A percentile compares a stretch with the other conserved stretches of the same genome.
Evolutionary conservation across 2,329 filamentous ascomycete species (phyloP).

Genomic region (Penicillium sp.): DNA sequence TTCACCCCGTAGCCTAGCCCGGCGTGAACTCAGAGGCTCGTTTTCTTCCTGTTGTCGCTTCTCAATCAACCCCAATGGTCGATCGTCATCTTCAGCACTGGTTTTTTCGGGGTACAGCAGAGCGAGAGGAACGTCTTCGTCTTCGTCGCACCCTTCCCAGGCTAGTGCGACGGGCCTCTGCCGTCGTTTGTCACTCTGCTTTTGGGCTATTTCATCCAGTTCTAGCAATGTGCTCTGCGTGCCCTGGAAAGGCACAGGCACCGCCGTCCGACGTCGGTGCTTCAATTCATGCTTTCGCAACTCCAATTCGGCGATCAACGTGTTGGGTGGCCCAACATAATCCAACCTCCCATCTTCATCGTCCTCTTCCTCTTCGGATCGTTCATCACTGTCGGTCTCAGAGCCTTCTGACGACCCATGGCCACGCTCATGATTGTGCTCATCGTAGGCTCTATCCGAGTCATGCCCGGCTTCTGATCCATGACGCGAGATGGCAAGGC

Average conservation of each 20-base stretch:
- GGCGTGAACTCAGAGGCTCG: slow-evolving; percentile 77
- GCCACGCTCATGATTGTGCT: slow-evolving; percentile 12
- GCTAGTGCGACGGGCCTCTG: slow-evolving; percentile 79
- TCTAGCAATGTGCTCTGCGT: slow-evolving; percentile 88
- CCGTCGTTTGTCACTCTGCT: slow-evolving; percentile 69
- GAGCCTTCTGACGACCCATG: slow-evolving; percentile 3
- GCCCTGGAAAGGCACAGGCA: slow-evolving; percentile 58
- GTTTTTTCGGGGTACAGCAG: slow-evolving; percentile 64
- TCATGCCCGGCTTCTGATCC: slow-evolving; percentile 6
- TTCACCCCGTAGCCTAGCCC: slow-evolving; percentile 70
- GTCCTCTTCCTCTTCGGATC: slow-evolving; percentile 36
- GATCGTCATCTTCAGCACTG: slow-evolving; percentile 31
- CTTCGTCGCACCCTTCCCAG: slow-evolving; percentile 71
- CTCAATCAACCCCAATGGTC: slow-evolving; percentile 54
- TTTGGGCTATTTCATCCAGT: slow-evolving; percentile 83
- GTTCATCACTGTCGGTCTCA: slow-evolving; percentile 21
- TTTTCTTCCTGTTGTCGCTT: slow-evolving; percentile 85
- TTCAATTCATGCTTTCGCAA: slow-evolving; percentile 87
- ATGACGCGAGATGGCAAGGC: neutral
- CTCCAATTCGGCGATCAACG: slow-evolving; percentile 86
- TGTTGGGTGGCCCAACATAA: slow-evolving; percentile 76
- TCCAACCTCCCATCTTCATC: slow-evolving; percentile 45
- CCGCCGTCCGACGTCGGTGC: slow-evolving; percentile 69
- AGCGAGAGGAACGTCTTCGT: slow-evolving; percentile 86
- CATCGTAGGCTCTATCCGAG: slow-evolving; percentile 20